Evolutionary conservation across 176 grass and related monocot species (phyloP).

Genomic region (Musa beccarii): DNA sequence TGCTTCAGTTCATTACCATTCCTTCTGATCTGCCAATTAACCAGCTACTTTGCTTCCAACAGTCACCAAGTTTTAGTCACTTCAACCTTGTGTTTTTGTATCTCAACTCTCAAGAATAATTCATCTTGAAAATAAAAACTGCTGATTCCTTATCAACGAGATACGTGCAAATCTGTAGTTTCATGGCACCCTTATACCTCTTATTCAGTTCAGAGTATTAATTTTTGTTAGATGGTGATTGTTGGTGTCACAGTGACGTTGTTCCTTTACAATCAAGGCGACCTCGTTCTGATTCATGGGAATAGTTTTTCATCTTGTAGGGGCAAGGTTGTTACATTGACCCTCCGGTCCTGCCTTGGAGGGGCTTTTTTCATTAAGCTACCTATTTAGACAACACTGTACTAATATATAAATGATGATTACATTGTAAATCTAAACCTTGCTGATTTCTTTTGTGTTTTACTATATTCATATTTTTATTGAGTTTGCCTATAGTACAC

Average conservation of each 20-base stretch:
- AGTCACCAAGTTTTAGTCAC: not conserved
- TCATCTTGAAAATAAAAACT: not conserved
- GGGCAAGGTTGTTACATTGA: too few relatives aligned
- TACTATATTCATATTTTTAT: not conserved
- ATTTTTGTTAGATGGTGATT: too few relatives aligned
- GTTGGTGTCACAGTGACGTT: not conserved
- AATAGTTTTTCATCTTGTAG: too few relatives aligned
- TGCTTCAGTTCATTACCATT: not conserved
- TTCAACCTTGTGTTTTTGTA: not conserved
- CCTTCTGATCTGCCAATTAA: not conserved
- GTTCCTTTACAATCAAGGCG: not conserved
- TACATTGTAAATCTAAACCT: not conserved
- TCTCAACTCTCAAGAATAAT: not conserved
- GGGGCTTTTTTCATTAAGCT: too few relatives aligned
- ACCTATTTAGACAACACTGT: not conserved
- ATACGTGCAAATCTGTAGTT: too few relatives aligned
- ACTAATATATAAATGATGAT: not conserved
- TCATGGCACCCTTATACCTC: too few relatives aligned
- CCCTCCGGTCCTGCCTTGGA: too few relatives aligned
- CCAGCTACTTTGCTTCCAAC: not conserved
- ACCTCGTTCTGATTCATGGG: too few relatives aligned
- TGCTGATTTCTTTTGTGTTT: not conserved
- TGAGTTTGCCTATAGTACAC: not conserved
- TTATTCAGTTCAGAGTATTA: too few relatives aligned
- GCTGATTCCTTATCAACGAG: too few relatives aligned